phyloP scores from a whole-genome alignment of 2,329 filamentous ascomycete species.

The Talaromyces sp. region DNA sequence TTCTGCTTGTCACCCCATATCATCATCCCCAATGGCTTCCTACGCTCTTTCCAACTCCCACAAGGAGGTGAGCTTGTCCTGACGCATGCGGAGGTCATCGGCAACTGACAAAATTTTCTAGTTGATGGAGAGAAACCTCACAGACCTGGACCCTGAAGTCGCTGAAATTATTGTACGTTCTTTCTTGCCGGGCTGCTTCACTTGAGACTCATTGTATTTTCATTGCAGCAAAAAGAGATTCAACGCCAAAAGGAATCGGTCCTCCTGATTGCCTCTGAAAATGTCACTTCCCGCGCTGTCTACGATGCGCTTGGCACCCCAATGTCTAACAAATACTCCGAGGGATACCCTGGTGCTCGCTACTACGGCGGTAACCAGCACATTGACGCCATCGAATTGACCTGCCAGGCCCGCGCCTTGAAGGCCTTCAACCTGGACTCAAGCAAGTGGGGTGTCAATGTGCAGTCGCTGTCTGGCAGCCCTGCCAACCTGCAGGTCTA shows the following conservation, averaged over 20 bases:
- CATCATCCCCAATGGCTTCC: slow-evolving; percentile 31
- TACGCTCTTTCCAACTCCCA: slow-evolving; percentile 63
- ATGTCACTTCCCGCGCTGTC: slow-evolving; percentile 96
- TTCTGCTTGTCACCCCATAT: background rate
- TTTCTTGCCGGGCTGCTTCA: background rate
- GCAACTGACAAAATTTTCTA: slow-evolving; percentile 31
- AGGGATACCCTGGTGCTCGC: slow-evolving; percentile 94
- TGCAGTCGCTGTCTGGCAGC: slow-evolving; percentile 86
- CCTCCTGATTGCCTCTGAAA: slow-evolving; percentile 97
- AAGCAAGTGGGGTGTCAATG: slow-evolving; percentile 96
- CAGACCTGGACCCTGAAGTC: slow-evolving; percentile 89
- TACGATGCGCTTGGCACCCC: slow-evolving; percentile 93
- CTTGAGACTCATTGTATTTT: background rate
- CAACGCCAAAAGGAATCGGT: slow-evolving; percentile 98
- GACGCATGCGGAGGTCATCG: background rate
- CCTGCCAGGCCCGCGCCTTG: slow-evolving; percentile 91
- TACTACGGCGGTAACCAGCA: slow-evolving; percentile 99
- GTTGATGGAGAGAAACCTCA: slow-evolving; percentile 93
- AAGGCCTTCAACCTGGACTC: slow-evolving; percentile 81
- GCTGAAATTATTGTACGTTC: slow-evolving; percentile 84
- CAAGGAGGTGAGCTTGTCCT: slow-evolving; percentile 51
- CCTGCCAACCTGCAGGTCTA: slow-evolving; percentile 98
- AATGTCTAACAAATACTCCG: slow-evolving; percentile 99
- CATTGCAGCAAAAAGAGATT: slow-evolving; percentile 72
- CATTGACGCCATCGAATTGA: slow-evolving; percentile 92